Evolutionary conservation across 2,329 filamentous ascomycete genomes (phyloP), one percentile per base, ranked within the genome.

Genomic region (Decorospora gaudefroyi): DNA sequence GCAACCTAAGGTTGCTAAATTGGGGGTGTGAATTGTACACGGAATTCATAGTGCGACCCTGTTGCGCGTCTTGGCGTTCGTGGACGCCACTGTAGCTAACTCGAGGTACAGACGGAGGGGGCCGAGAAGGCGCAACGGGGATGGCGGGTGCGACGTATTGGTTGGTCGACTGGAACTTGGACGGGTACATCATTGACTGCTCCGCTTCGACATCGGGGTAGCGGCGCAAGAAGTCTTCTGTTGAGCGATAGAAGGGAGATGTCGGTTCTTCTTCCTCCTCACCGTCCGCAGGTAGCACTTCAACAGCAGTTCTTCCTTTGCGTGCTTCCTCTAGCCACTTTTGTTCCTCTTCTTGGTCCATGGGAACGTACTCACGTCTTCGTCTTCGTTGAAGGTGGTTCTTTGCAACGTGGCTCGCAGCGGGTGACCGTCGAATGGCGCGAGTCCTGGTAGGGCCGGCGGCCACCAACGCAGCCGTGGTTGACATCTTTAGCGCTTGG

Each of bases 31-130:
- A 71, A 3, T 78, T 64, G 46, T 78, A 78, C 11, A 73, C 67
- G 6, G n/a, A n/a, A n/a, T n/a, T n/a, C n/a, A 72, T 66, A 17
- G 64, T 57, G 12, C 69, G 70, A 4, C 49, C 65, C 44, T 57
- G 67, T 30, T 45, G 64, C 31, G 46, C 62, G 47, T 57, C 54
- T 65, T 63, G 71, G 13, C 81, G 78, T 53, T 88, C 85, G 6
- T 83, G 81, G 4, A 96, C 82, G 3, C 91, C 91, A 56, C 85
- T 92, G 59, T 96, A 96, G 65, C 86, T 95, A 56, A 78, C 76
- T 23, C 79, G 70, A 11, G 80, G 76, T 7, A 79, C 75, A 15
- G 80, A 78, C 17, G 80, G 80, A 9, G 78, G 67, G 11, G 80
- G 80, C 10, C 88, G 79, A 22, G 78, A 79, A 6, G 81, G 82